Evolutionary conservation across 805 yeast genomes (phyloP).

Genomic region (Kuraishia hungarica): DNA sequence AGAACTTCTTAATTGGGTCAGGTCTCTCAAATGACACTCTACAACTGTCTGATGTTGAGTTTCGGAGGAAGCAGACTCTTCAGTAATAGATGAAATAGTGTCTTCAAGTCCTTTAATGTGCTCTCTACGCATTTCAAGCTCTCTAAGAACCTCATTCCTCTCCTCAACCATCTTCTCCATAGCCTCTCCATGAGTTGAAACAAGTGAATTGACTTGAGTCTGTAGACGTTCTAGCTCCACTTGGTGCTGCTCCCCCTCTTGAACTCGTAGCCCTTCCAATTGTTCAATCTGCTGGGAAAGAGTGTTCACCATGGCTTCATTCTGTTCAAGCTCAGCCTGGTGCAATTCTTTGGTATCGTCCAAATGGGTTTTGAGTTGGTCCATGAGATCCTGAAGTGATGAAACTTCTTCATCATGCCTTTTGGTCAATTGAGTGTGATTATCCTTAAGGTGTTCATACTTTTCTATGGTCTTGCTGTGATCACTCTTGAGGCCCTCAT

Average conservation of each 20-base stretch:
- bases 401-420: background rate
- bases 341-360: background rate
- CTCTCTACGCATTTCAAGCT: no score
- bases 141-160: background rate
- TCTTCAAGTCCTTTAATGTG: no score
- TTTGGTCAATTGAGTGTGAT: background rate
- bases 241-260: background rate
- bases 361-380: background rate
- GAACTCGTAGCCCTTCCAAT: slow-evolving; percentile 6
- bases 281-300: slow-evolving; percentile 10
- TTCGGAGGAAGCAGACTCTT: background rate
- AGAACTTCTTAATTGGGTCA: background rate
- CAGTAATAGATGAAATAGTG: no score
- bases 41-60: background rate
- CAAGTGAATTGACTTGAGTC: background rate
- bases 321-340: background rate
- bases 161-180: background rate
- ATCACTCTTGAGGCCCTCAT: background rate
- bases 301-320: background rate
- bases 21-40: background rate
- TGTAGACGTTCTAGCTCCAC: background rate
- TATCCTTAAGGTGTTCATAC: background rate
- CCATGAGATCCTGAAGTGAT: background rate
- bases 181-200: background rate
- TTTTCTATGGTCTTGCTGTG: background rate